Percentiles rank a stretch among this genome's conserved stretches.
phyloP scores from a whole-genome alignment of 2,329 filamentous ascomycete genomes.

The Diaporthe ampelina region DNA sequence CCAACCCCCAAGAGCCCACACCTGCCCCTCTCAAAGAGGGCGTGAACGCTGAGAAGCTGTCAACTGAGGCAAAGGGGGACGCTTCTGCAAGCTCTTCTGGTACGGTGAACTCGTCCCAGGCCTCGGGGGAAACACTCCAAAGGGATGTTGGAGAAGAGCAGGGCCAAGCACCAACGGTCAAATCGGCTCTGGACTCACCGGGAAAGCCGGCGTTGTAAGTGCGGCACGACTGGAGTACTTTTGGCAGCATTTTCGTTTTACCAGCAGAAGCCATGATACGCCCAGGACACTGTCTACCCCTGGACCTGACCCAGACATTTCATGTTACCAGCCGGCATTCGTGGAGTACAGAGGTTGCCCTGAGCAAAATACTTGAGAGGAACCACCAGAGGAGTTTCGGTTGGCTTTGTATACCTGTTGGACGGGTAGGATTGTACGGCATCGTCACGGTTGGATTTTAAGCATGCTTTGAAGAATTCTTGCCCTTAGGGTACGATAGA shows the following conservation, averaged over 20 bases:
- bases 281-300: not conserved
- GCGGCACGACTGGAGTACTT: not conserved
- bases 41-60: not conserved
- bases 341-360: not conserved
- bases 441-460: conserved; percentile 28
- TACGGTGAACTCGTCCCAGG: not conserved
- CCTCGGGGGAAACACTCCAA: not conserved
- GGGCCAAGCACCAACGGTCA: not conserved
- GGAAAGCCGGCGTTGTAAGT: conserved; percentile 30
- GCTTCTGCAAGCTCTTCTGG: not conserved
- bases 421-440: not conserved
- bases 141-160: not conserved
- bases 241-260: not conserved
- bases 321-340: conserved; percentile 36
- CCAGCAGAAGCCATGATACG: not conserved
- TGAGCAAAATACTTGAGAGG: conserved; percentile 6
- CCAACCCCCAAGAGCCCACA: not conserved
- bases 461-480: not conserved
- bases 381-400: conserved; percentile 17
- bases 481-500: not conserved
- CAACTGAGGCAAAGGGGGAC: not conserved
- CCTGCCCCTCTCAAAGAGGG: not conserved
- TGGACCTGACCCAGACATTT: not conserved
- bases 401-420: conserved; percentile 18
- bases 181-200: not conserved